Evolutionary conservation across 1,139 yeast species (phyloP).

Genomic region (Sugiyamaella paludigena): DNA sequence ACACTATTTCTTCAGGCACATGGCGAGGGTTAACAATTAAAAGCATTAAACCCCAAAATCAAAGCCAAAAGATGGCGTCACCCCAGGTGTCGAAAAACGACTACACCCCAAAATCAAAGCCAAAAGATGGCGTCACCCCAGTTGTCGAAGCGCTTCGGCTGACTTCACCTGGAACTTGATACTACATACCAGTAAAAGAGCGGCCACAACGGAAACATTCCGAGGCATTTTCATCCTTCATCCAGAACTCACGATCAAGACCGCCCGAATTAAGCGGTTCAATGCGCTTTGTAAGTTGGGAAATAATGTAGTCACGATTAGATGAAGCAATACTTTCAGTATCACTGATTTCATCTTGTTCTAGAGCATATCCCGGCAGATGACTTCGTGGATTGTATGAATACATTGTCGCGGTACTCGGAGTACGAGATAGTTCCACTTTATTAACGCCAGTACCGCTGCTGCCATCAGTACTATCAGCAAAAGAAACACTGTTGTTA

Average conservation of each 20-base stretch:
- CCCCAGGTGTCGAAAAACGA: too few relatives aligned
- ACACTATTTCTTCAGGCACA: too few relatives aligned
- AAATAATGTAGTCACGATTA: constrained; percentile 24
- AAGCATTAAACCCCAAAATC: too few relatives aligned
- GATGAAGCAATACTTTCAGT: constrained; percentile 32
- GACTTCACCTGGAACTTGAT: neutral
- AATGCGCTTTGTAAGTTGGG: constrained; percentile 19
- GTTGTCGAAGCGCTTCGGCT: too few relatives aligned
- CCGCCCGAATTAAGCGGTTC: constrained; percentile 30
- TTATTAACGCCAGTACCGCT: too few relatives aligned
- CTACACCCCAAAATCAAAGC: too few relatives aligned
- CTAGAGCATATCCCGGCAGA: constrained; percentile 31
- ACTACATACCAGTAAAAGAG: constrained; percentile 51
- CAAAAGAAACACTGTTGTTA: neutral
- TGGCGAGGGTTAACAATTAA: too few relatives aligned
- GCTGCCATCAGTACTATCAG: neutral
- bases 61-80: too few relatives aligned
- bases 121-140: too few relatives aligned
- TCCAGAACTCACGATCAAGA: constrained; percentile 68
- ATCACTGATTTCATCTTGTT: constrained; percentile 32
- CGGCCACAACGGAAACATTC: constrained; percentile 78
- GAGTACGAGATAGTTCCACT: constrained; percentile 24
- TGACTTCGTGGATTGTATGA: constrained; percentile 29
- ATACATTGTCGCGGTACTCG: constrained; percentile 26
- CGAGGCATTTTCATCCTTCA: constrained; percentile 83